phyloP scores from a whole-genome alignment of 768 basidiomycete genomes.

The Ramaria sp. region DNA sequence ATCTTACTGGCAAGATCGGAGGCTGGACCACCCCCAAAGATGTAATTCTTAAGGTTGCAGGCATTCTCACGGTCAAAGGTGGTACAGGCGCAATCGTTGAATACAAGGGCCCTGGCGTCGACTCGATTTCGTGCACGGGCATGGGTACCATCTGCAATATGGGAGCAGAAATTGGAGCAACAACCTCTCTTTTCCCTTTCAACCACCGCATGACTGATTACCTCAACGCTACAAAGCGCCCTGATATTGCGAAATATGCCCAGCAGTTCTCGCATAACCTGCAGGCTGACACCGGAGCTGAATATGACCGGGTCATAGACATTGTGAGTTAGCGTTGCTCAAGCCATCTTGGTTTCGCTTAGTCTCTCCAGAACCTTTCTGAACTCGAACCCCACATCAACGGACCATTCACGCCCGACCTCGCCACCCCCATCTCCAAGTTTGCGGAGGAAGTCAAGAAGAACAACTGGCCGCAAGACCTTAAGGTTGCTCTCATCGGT shows the following conservation, averaged over 20 bases:
- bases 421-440: conserved; percentile 96
- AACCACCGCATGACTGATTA: conserved; percentile 91
- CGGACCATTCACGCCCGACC: conserved; percentile 99
- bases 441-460: conserved; percentile 85
- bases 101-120: conserved; percentile 90
- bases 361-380: conserved; percentile 63
- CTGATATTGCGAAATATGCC: conserved; percentile 81
- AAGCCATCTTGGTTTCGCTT: background rate
- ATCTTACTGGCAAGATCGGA: conserved; percentile 85
- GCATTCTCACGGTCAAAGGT: conserved; percentile 98
- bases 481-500: conserved; percentile 95
- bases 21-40: conserved; percentile 99
- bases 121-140: conserved; percentile 94
- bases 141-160: conserved; percentile 99
- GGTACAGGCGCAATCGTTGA: conserved; percentile 99
- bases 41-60: conserved; percentile 98
- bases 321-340: conserved; percentile 44
- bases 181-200: conserved; percentile 98
- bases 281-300: conserved; percentile 73
- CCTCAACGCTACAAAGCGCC: conserved; percentile 89
- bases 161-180: conserved; percentile 99
- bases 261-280: conserved; percentile 85
- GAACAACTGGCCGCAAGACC: conserved; percentile 94
- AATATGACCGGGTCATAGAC: conserved; percentile 91
- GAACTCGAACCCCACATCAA: conserved; percentile 99